Evolutionary conservation across 768 basidiomycete species (phyloP).

Genomic region (Auriculariales sp.): DNA sequence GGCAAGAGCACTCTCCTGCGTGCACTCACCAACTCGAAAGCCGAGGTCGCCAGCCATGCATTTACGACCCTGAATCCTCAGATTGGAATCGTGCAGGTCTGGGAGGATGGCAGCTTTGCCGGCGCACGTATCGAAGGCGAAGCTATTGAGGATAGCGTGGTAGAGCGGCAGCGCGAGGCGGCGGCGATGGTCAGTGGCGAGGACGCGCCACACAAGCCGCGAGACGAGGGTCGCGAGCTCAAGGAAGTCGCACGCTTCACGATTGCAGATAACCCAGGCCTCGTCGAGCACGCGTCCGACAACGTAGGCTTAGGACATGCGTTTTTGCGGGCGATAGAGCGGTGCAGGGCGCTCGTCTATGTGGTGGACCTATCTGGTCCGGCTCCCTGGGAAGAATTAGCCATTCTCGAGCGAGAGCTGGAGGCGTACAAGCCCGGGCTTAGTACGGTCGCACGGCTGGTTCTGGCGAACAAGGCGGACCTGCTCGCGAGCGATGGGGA

Average conservation of each 20-base stretch:
- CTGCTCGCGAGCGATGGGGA: conserved; percentile 35
- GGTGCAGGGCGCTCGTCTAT: conserved; percentile 78
- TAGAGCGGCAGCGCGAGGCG: conserved; percentile 7
- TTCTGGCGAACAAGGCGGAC: conserved; percentile 94
- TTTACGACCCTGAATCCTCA: conserved; percentile 95
- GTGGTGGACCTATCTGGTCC: conserved; percentile 76
- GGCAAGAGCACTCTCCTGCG: conserved; percentile 86
- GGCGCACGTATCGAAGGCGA: conserved; percentile 34
- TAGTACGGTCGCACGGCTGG: conserved; percentile 59
- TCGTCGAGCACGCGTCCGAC: conserved; percentile 70
- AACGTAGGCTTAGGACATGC: conserved; percentile 89
- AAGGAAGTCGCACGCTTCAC: conserved; percentile 79
- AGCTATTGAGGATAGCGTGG: conserved; percentile 10
- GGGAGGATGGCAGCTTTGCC: conserved; percentile 59
- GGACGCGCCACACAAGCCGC: conserved; percentile 1
- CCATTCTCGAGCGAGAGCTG: conserved; percentile 63
- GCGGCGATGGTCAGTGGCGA: conserved; percentile 6
- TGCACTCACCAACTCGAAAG: conserved; percentile 73
- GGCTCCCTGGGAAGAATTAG: conserved; percentile 65
- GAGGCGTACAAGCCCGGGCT: conserved; percentile 71
- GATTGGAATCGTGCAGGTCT: conserved; percentile 77
- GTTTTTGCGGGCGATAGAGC: conserved; percentile 85
- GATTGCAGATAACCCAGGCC: conserved; percentile 92
- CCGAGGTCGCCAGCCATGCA: conserved; percentile 77
- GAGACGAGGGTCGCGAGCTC: conserved; percentile 20